Evolutionary conservation across 108 stramenopile species (phyloP).

Genomic region (Seminavis robusta): DNA sequence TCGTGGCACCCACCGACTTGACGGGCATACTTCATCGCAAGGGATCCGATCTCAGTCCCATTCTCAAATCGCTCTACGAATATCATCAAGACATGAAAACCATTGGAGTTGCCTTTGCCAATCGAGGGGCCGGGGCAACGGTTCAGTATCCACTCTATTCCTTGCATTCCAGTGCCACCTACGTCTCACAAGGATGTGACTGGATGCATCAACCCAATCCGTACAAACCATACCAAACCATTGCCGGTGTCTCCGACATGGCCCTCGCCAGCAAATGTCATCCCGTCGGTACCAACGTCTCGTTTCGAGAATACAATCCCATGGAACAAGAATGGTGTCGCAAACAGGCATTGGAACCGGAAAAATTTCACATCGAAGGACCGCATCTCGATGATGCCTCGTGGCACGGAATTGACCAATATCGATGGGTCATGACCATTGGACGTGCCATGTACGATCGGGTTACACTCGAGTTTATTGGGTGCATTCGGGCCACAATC

Average conservation of each 20-base stretch:
- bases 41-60: slow-evolving; percentile 20
- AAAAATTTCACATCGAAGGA: slow-evolving; percentile 8
- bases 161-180: slow-evolving; percentile 3
- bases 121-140: slow-evolving; percentile 34
- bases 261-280: slow-evolving; percentile 27
- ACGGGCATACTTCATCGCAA: slow-evolving; percentile 28
- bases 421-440: slow-evolving; percentile 20
- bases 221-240: slow-evolving; percentile 20
- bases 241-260: slow-evolving; percentile 31
- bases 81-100: slow-evolving; percentile 20
- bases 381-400: slow-evolving; percentile 31
- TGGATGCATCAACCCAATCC: slow-evolving; percentile 48
- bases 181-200: slow-evolving; percentile 41
- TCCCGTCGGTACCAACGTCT: slow-evolving; percentile 21
- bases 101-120: slow-evolving; percentile 35
- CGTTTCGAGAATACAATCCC: slow-evolving; percentile 29
- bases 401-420: slow-evolving; percentile 22
- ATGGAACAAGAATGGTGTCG: slow-evolving; percentile 45
- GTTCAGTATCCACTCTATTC: slow-evolving; percentile 33
- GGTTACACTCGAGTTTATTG: not conserved
- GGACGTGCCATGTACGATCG: slow-evolving; percentile 36
- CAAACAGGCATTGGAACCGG: slow-evolving; percentile 32
- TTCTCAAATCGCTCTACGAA: slow-evolving; percentile 41
- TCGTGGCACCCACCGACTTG: slow-evolving; percentile 21
- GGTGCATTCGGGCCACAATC: not conserved